Conservation (phyloP, 257 asterid species). For the Gardenia jasminoides region DNA sequence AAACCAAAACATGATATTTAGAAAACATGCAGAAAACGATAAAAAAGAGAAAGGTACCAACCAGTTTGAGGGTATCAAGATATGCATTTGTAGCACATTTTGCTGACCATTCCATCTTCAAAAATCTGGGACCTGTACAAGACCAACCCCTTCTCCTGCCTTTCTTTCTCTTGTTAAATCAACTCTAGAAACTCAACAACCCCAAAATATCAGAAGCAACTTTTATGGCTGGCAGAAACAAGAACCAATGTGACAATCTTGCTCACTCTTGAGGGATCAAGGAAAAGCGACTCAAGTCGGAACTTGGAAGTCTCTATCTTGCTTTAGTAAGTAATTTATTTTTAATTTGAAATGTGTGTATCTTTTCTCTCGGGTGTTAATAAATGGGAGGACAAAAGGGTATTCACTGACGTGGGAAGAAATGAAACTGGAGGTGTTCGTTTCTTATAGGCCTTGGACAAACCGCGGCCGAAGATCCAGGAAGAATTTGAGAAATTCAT, state of each 20-base stretch:
- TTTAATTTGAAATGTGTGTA: not conserved
- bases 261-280: no score
- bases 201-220: not conserved
- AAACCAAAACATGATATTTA: no score
- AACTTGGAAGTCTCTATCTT: no score
- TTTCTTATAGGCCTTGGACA: not conserved
- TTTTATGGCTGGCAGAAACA: not conserved
- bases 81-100: constrained; percentile 59
- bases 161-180: not conserved
- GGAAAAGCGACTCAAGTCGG: no score
- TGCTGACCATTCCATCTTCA: constrained; percentile 59
- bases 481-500: not conserved
- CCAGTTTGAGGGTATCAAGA: constrained; percentile 63
- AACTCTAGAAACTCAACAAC: not conserved
- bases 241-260: no score
- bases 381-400: not conserved
- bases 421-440: not conserved
- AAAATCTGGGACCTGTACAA: not conserved
- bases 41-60: not conserved
- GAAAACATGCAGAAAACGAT: not conserved
- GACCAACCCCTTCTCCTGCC: no score
- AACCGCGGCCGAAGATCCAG: not conserved
- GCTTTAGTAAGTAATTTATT: no score
- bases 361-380: not conserved
- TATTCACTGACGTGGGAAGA: not conserved